A percentile compares a stretch with the other conserved stretches of the same genome.
Evolutionary conservation across 352 stramenopile genomes (phyloP).

Genomic region (Aphanomyces cochlioides): DNA sequence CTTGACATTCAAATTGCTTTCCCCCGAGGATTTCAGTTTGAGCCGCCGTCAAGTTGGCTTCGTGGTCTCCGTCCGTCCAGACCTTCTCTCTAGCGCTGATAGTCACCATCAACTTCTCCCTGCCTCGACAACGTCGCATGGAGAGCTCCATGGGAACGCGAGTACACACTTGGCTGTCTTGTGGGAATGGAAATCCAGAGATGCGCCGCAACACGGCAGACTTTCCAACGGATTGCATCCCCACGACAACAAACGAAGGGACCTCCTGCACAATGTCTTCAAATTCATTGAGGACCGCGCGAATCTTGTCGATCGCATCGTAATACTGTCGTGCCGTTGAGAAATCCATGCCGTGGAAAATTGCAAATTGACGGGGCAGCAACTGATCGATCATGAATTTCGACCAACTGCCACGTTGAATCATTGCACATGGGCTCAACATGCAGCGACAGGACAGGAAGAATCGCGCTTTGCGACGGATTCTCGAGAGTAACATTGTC

Average conservation of each 20-base stretch:
- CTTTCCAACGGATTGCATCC: constrained; percentile 21
- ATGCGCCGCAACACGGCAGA: constrained; percentile 8
- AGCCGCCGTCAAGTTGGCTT: neutral
- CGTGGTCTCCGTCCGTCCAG: neutral
- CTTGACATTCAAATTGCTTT: constrained; percentile 14
- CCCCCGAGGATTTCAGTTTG: constrained; percentile 9
- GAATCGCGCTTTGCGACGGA: too few relatives aligned
- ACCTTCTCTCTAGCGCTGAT: neutral
- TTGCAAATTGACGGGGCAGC: too few relatives aligned
- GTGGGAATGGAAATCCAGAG: constrained; percentile 6
- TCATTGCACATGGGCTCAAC: too few relatives aligned
- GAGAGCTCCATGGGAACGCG: constrained; percentile 16
- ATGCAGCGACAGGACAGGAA: too few relatives aligned
- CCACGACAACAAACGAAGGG: constrained; percentile 21
- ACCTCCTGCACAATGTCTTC: neutral
- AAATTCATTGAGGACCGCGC: neutral
- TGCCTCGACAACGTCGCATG: neutral
- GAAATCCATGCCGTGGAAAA: too few relatives aligned
- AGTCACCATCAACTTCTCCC: neutral
- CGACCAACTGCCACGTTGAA: too few relatives aligned
- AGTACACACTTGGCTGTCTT: neutral
- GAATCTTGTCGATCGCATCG: neutral
- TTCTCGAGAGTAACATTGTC: too few relatives aligned
- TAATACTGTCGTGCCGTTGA: too few relatives aligned
- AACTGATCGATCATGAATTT: too few relatives aligned